Base-by-base conservation (phyloP, 306 rosid genomes). In the Dryas octopetala region DNA sequence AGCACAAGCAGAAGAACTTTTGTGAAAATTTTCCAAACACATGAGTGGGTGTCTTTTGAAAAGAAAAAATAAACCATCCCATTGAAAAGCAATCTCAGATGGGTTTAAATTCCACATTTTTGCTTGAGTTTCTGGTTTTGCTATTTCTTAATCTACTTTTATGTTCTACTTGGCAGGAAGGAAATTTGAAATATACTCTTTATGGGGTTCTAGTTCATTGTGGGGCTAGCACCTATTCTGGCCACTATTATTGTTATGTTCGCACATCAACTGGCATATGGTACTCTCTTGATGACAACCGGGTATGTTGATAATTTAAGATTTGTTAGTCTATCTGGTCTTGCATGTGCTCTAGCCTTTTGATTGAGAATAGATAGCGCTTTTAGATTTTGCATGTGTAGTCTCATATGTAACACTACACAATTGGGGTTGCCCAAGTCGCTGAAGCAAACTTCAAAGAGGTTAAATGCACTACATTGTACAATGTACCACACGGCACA, bases 221-320 rank as follows among this genome's bases (percentile, higher is more conserved):
- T 71, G 99, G 99, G 81, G 83, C 79, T 67, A 89, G 87, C 91
- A 96, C 99, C 62, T 94, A 86, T 71, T 89, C 91, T 58, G 99
- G 99, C 47, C 99, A 96, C 73, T 96, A 92, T 73, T 89, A 84
- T 71, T 96, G 98, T 83, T 96, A 79, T 82, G 98, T 90, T 73
- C 98, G 99, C 78, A 96, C 99, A 52, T 87, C 97, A 76, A 88
- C 85, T 78, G 91, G 89, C 83, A 85, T 92, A 87, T 96, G 99
- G 99, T 88, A 92, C 85, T 85, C 96, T 66, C 87, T 96, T 76
- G 97, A 96, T 76, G 99, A 96, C 85, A 90, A 85, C 48, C 83
- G 82, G 93, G 99, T 96, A 84, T 60, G 84, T 64, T 71, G 64
- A 70, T 54, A 57, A 76, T 23, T 66, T 26, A 6, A 44, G 43